These are phyloP conservation scores for Pseudevernia furfuracea DNA, from an alignment of 495 filamentous ascomycete genomes.

Conservation along the genomic window DNA sequence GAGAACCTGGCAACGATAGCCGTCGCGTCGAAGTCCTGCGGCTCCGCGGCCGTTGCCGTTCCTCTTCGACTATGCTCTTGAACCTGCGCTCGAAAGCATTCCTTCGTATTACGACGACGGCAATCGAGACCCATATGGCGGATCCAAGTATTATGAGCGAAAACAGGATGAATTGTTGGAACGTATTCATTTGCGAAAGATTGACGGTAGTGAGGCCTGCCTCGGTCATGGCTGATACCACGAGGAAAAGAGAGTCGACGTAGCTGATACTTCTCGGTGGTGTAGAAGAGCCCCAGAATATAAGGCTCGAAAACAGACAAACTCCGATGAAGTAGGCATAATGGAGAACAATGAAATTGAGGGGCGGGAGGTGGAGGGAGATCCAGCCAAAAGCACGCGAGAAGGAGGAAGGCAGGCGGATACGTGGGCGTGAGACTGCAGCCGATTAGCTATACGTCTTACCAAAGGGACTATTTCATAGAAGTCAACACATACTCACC, in stretches of 20 bases:
- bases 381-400: conserved; percentile 16
- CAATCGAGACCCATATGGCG: conserved; percentile 56
- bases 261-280: conserved; percentile 58
- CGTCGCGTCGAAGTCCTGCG: conserved; percentile 8
- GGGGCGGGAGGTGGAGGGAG: conserved; percentile 38
- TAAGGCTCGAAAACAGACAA: conserved; percentile 54
- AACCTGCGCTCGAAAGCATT: conserved; percentile 64
- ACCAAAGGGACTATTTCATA: background rate
- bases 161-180: conserved; percentile 72
- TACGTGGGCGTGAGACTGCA: conserved; percentile 6
- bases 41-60: conserved; percentile 22
- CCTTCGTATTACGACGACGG: conserved; percentile 51
- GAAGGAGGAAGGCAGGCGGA: conserved; percentile 15
- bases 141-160: conserved; percentile 64
- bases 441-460: background rate
- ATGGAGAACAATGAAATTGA: conserved; percentile 73
- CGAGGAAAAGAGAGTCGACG: conserved; percentile 67
- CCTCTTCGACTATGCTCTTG: conserved; percentile 47
- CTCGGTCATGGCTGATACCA: conserved; percentile 71
- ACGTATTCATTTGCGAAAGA: conserved; percentile 62
- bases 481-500: background rate
- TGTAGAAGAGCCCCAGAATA: conserved; percentile 66
- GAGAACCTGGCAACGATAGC: conserved; percentile 16
- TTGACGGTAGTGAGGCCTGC: conserved; percentile 69
- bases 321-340: conserved; percentile 70